Base-by-base conservation (phyloP, 2,329 filamentous ascomycete species). In the Elsinoe ampelina region DNA sequence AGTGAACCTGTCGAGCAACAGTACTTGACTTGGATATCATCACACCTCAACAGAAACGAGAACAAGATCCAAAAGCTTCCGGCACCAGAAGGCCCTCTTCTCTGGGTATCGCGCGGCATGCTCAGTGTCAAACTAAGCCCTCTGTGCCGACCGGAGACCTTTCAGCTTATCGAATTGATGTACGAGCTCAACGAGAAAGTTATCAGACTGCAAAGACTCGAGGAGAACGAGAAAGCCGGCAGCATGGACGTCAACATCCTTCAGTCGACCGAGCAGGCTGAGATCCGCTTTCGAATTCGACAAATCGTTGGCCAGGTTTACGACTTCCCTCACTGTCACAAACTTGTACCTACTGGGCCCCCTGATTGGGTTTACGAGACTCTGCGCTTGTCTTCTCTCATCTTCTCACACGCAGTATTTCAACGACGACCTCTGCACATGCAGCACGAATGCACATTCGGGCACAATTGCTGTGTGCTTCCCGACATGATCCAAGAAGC, bases 351-450 rank as follows among this genome's bases (percentile, higher is more conserved):
- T 26, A 32, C 36, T 30, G 39, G 22, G 20, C 7, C n/a, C 11
- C 19, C 43, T 22, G 45, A 43, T 22, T 13, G 17, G 13, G 34
- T 57, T 19, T 68, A 65, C 57, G 67, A 70, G 56, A 60, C 66
- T 4, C 57, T 66, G 8, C 63, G 65, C 2, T 60, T 68, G 5
- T 61, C 64, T 3, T 60, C 62, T 15, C 43, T 60, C 1, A 48
- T 70, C 36, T 69, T 66, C 58, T 60, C 63, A 13, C 59, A 63
- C 41, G 66, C 66, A 34, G 55, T 68, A 34, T 43, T 56, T 6
- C 43, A 64, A 19, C 51, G 59, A 0, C 38, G 63, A 19, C 58
- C 62, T 7, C 58, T 69, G 55, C 63, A 65, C 6, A 36, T 34
- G 43, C 15, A 30, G 10, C 35, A 38, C 32, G 26, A 52, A 26